These are phyloP conservation scores for Leucoagaricus sp. DNA, from an alignment of 1,284 basidiomycete genomes.

Conservation along the genomic window DNA sequence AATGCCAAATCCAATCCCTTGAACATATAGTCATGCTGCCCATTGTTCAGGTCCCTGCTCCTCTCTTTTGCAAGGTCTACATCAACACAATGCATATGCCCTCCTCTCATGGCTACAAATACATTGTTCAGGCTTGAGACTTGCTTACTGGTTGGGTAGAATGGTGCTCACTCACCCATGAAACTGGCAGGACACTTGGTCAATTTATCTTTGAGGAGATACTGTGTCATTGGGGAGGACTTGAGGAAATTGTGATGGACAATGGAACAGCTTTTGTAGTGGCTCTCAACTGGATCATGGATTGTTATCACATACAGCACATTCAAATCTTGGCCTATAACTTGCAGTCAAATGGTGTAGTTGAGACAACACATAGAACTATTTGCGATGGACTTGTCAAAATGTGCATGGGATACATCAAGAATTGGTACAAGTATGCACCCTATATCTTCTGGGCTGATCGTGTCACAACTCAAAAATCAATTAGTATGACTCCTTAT, in stretches of 20 bases:
- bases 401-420: slow-evolving; percentile 30
- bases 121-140: slow-evolving; percentile 28
- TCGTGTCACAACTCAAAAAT: slow-evolving; percentile 29
- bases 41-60: slow-evolving; percentile 25
- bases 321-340: slow-evolving; percentile 46
- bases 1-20: background rate
- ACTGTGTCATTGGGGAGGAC: slow-evolving; percentile 34
- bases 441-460: slow-evolving; percentile 45
- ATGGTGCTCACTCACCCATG: too few relatives aligned
- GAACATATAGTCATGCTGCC: slow-evolving; percentile 31
- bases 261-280: slow-evolving; percentile 34
- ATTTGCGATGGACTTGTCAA: slow-evolving; percentile 42
- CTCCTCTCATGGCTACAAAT: slow-evolving; percentile 22
- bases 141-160: background rate
- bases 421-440: too few relatives aligned
- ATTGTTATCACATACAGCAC: slow-evolving; percentile 36
- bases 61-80: slow-evolving; percentile 33
- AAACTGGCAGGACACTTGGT: too few relatives aligned
- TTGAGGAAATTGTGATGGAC: slow-evolving; percentile 32
- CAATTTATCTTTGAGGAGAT: too few relatives aligned
- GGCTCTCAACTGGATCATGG: slow-evolving; percentile 29
- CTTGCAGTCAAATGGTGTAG: too few relatives aligned
- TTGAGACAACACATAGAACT: too few relatives aligned
- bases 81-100: slow-evolving; percentile 34
- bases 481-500: slow-evolving; percentile 36